Percentiles rank a stretch among this genome's conserved stretches.
Conservation (phyloP, 1,139 yeast species). For the Kodamaea suecica region DNA sequence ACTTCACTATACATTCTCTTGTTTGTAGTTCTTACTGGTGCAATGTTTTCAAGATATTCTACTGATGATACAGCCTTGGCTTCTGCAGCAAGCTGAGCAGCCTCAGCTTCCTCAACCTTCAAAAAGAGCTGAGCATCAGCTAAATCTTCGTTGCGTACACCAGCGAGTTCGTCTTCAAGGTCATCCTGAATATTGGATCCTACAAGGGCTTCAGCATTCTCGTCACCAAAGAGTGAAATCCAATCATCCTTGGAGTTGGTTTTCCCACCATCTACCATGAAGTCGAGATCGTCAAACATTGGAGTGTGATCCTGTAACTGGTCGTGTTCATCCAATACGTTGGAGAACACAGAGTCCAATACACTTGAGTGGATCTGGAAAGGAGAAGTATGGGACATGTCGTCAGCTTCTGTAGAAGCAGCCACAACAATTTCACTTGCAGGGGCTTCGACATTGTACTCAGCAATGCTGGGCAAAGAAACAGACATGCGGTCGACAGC, state of each 20-base stretch:
- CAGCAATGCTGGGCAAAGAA: slow-evolving; percentile 18
- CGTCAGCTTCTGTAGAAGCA: slow-evolving; percentile 9
- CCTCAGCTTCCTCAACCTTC: slow-evolving; percentile 6
- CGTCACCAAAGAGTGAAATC: slow-evolving; percentile 60
- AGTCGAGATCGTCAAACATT: slow-evolving; percentile 59
- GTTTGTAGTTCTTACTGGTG: slow-evolving; percentile 1
- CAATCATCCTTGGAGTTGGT: slow-evolving; percentile 52
- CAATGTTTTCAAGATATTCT: not conserved
- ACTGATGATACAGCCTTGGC: slow-evolving; percentile 2
- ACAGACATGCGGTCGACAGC: slow-evolving; percentile 16
- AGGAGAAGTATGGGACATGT: slow-evolving; percentile 32
- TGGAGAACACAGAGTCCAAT: slow-evolving; percentile 59
- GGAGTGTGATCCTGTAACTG: slow-evolving; percentile 52
- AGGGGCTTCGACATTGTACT: slow-evolving; percentile 10
- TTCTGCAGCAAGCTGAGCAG: slow-evolving; percentile 3
- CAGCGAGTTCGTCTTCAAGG: slow-evolving; percentile 12
- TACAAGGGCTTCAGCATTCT: slow-evolving; percentile 21
- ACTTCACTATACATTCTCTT: slow-evolving; percentile 32
- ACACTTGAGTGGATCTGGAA: slow-evolving; percentile 56
- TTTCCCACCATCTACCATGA: slow-evolving; percentile 45
- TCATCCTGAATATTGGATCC: slow-evolving; percentile 7
- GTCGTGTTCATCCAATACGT: slow-evolving; percentile 40
- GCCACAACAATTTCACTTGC: slow-evolving; percentile 3
- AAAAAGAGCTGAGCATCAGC: slow-evolving; percentile 16
- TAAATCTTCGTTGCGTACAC: slow-evolving; percentile 20